Base-by-base conservation (phyloP, 495 filamentous ascomycete genomes). In the Mycothermus thermophilus region DNA sequence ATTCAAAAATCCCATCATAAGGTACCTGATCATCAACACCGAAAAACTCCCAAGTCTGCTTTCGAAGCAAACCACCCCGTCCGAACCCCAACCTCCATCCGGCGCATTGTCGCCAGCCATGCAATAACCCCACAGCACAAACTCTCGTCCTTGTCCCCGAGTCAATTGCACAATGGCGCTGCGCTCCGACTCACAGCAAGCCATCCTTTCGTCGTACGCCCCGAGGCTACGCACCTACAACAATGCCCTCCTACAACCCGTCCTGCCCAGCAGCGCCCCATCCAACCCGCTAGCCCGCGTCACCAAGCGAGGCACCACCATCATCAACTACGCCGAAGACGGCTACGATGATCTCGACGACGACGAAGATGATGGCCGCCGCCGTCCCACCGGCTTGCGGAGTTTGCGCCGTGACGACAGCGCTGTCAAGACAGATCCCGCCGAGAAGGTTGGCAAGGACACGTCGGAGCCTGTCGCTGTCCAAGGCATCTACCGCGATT, bases 311-410 rank as follows among this genome's bases (percentile, higher is more conserved):
- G 92, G 90, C 24, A 96, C 90, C 2, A 84, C 83, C 25, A 83
- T 85, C 28, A 87, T 95, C 50, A 96, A 94, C 56, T 99, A 99
- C 48, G 87, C 90, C 19, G 90, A 99, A 55, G 85, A 95, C 48
- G 87, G 83, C 12, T 93, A 72, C 46, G 90, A 95, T 35, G 86
- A 97, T 55, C 79, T 90, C 33, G 86, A 94, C 46, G 88, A 94
- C 41, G 86, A 94, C 24, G 87, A 93, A 28, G 82, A 94, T 38
- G 21, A 60, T 35, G 47, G 39, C 42, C 75, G 77, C 27, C 74
- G 83, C 36, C 74, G 82, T 30, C 83, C 79, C 32, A 94, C 84
- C 5, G 90, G 86, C 22, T 58, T 86, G 57, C 77, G 86, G 40
- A 95, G 78, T 48, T 64, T 87, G 42, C 65, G 82, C 42, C 69